Evolutionary conservation across 2,329 filamentous ascomycete species (phyloP), one percentile per base, ranked within the genome.

Genomic region (Fusarium protoensiforme): DNA sequence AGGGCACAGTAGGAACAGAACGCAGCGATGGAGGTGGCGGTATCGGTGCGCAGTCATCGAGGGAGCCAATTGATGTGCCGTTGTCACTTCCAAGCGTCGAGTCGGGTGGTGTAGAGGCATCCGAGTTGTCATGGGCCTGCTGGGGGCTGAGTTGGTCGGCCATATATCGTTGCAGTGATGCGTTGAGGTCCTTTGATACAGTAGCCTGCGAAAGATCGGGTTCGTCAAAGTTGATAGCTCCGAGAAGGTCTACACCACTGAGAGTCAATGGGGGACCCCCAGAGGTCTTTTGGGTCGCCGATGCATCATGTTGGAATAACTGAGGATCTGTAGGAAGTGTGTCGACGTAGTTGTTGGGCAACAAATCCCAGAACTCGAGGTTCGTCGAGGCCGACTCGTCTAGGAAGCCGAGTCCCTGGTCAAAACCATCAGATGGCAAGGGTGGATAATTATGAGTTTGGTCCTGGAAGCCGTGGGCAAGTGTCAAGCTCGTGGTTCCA

Each of bases 311-410:
- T 29, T 61, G 60, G 35, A 75, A 64, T 22, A 77, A 51, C 24
- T 73, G 70, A 14, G 75, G 66, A 11, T 73, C 69, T 20, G 71
- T 67, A 10, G 73, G 67, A 48, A 71, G 54, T 22, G 62, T 56
- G 41, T 77, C 70, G 16, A 57, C 29, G 51, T 77, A 78, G 54
- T 76, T 75, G 36, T 75, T 68, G 13, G 79, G 80, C 7, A 84
- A 69, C 24, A 86, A 70, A 69, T 84, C 83, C 56, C 85, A 77
- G 59, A 84, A 83, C 46, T 80, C 79, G 29, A 83, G 61, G 68
- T 79, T 78, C 18, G 75, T 65, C 24, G 75, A 64, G 67, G 74
- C 74, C 7, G 73, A 38, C 18, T 78, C 71, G n/a, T 79, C 78
- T 16, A 85, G 75, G 66, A 85, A 83, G 29, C 78, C 80, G 8